Evolutionary conservation across 805 yeast species (phyloP).

Genomic region (Kluyveromyces siamensis): DNA sequence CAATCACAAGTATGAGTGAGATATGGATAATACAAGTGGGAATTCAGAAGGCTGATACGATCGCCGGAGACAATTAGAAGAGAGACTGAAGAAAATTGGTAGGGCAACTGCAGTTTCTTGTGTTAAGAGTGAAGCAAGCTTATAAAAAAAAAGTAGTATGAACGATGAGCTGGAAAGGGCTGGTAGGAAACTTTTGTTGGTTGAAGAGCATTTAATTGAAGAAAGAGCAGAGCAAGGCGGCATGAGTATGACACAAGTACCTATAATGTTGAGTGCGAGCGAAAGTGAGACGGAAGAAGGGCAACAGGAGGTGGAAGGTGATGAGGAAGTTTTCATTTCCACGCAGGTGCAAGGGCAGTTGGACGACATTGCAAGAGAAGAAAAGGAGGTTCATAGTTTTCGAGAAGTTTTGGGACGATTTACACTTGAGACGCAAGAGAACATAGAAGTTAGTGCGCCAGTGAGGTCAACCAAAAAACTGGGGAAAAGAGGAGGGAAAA

Average conservation of each 20-base stretch:
- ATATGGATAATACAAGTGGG: no score
- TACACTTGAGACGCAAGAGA: constrained; percentile 8
- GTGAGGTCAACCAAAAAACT: neutral
- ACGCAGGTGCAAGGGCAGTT: constrained; percentile 27
- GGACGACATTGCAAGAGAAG: constrained; percentile 19
- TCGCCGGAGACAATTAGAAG: no score
- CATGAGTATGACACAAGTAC: constrained; percentile 6
- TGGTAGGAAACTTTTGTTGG: constrained; percentile 1
- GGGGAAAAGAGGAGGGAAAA: neutral
- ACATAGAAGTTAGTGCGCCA: neutral
- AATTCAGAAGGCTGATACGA: no score
- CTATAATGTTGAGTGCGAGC: neutral
- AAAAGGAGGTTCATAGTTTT: constrained; percentile 6
- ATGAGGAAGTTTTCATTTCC: constrained; percentile 15
- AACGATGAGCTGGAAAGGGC: neutral
- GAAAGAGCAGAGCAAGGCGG: constrained; percentile 1
- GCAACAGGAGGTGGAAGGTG: neutral
- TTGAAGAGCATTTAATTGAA: neutral
- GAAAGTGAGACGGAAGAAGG: constrained; percentile 1
- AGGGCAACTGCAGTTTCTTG: no score
- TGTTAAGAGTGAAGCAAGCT: neutral
- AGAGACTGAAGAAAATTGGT: no score
- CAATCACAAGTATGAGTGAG: no score
- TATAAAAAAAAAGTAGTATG: neutral
- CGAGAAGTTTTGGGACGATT: constrained; percentile 12